phyloP scores from a whole-genome alignment of 192 early-diverging fungal species.

The Entomortierella lignicola region DNA sequence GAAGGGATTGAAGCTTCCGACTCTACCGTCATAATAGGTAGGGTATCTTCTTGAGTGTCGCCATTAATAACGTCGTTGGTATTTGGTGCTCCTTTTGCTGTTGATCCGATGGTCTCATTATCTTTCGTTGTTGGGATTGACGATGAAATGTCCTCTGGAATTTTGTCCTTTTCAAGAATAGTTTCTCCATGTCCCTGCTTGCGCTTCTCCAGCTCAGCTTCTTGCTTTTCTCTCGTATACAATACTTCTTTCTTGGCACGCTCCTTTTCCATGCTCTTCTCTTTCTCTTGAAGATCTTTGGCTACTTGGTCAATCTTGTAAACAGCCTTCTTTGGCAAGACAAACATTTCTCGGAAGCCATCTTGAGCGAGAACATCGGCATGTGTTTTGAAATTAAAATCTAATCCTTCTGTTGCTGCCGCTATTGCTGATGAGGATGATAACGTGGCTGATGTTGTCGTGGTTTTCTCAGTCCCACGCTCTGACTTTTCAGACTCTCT shows the following conservation, averaged over 20 bases:
- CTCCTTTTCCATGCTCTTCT: constrained; percentile 13
- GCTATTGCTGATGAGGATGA: too few species aligned
- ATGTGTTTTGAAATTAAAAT: constrained; percentile 34
- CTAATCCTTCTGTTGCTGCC: neutral
- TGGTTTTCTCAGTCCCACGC: too few species aligned
- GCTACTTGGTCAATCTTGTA: constrained; percentile 47
- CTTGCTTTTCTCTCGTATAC: neutral
- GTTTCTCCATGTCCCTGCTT: constrained; percentile 3
- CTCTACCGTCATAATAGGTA: constrained; percentile 34
- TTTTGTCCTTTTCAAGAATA: neutral
- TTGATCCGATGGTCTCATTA: constrained; percentile 12
- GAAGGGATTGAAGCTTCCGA: constrained; percentile 46
- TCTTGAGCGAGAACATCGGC: constrained; percentile 39
- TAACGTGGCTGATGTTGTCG: too few species aligned
- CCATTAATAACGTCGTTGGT: neutral
- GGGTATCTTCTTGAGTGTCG: neutral
- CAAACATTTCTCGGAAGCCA: constrained; percentile 39
- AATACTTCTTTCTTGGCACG: neutral
- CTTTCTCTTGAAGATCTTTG: constrained; percentile 40
- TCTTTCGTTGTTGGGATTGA: constrained; percentile 5
- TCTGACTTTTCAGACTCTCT: neutral
- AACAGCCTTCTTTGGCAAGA: constrained; percentile 41
- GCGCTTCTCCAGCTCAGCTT: neutral
- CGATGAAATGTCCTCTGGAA: neutral
- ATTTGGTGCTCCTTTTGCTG: neutral